Percentiles rank a stretch among this genome's conserved stretches.
These are phyloP conservation scores for Apiospora koreana DNA, from an alignment of 2,329 filamentous ascomycete species.

Conservation along the genomic window DNA sequence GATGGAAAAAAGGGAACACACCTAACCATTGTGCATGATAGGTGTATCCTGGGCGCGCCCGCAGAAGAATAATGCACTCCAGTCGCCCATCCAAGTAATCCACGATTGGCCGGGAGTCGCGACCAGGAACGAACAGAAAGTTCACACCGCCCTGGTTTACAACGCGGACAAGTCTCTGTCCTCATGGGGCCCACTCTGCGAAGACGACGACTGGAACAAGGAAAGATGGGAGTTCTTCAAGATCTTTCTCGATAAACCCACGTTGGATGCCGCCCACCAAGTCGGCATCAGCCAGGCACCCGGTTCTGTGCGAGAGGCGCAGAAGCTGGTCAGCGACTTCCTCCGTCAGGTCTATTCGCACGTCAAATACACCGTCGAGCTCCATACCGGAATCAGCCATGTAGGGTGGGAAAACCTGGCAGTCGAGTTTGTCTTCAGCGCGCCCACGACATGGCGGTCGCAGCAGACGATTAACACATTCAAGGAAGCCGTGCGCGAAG, in stretches of 20 bases:
- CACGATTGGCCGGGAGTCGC: constrained; percentile 56
- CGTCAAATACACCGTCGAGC: constrained; percentile 45
- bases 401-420: constrained; percentile 44
- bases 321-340: constrained; percentile 51
- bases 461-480: constrained; percentile 52
- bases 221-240: constrained; percentile 54
- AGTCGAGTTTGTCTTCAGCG: constrained; percentile 57
- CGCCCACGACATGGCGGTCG: constrained; percentile 57
- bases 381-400: constrained; percentile 38
- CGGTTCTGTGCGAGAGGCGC: constrained; percentile 40
- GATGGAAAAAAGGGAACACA: background rate
- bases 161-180: constrained; percentile 41
- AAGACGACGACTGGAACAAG: constrained; percentile 42
- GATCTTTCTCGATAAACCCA: constrained; percentile 51
- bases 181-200: constrained; percentile 56
- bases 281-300: constrained; percentile 47
- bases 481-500: constrained; percentile 44
- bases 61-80: constrained; percentile 31
- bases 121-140: constrained; percentile 55
- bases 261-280: constrained; percentile 42
- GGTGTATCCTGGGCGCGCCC: constrained; percentile 37
- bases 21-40: constrained; percentile 24
- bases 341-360: constrained; percentile 50
- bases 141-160: constrained; percentile 53
- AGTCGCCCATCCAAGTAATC: constrained; percentile 45